A percentile compares a stretch with the other conserved stretches of the same genome.
Evolutionary conservation across 352 stramenopile species (phyloP).

Genomic region (Pythium plurisporium): DNA sequence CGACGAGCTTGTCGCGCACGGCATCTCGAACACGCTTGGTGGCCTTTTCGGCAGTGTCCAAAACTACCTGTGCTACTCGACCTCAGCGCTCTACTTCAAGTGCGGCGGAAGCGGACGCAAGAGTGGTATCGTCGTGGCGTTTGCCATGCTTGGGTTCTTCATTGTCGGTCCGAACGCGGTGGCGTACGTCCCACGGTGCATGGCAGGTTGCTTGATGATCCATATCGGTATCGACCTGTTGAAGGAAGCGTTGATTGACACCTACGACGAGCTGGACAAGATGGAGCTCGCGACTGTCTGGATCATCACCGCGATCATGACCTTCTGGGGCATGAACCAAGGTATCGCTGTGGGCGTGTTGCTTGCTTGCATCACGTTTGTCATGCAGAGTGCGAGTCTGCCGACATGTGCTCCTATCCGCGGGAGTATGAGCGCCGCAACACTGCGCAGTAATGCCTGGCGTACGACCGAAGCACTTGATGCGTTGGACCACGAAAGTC

Average conservation of each 20-base stretch:
- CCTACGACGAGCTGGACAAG: constrained; percentile 80
- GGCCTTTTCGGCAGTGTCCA: constrained; percentile 85
- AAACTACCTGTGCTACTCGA: constrained; percentile 91
- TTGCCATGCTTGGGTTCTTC: constrained; percentile 84
- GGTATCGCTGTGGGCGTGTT: constrained; percentile 85
- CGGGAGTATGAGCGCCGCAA: constrained; percentile 90
- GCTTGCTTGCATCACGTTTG: constrained; percentile 87
- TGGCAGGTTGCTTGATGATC: constrained; percentile 91
- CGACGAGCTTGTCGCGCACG: constrained; percentile 89
- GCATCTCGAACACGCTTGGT: constrained; percentile 87
- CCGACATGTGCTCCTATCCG: constrained; percentile 86
- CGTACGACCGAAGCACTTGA: constrained; percentile 81
- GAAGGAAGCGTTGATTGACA: constrained; percentile 88
- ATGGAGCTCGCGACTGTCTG: constrained; percentile 90
- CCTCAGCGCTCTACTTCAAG: constrained; percentile 85
- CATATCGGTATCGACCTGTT: constrained; percentile 89
- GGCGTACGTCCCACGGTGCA: constrained; percentile 87
- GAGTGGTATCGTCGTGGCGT: constrained; percentile 58
- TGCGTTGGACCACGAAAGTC: constrained; percentile 60
- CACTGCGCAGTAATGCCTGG: constrained; percentile 74
- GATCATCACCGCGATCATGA: constrained; percentile 90
- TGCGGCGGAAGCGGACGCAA: constrained; percentile 70
- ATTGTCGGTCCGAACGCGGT: constrained; percentile 83
- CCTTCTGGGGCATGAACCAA: constrained; percentile 90
- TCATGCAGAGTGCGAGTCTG: constrained; percentile 80